phyloP scores from a whole-genome alignment of 805 yeast genomes.

The Hanseniaspora guilliermondii region DNA sequence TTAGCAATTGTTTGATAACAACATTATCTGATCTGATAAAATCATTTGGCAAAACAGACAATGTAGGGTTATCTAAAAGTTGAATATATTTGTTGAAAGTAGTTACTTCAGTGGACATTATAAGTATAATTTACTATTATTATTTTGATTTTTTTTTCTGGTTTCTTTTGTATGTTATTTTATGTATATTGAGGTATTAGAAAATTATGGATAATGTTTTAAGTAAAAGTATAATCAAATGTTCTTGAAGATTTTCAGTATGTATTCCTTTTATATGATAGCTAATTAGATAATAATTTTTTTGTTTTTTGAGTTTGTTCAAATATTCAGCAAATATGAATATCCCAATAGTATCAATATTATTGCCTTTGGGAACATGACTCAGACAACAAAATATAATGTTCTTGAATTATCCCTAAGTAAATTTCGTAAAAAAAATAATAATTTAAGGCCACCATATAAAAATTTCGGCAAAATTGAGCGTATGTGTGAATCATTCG shows the following conservation, averaged over 20 bases:
- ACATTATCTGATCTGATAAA: constrained; percentile 61
- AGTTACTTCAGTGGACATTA: constrained; percentile 12
- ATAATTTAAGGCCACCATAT: neutral
- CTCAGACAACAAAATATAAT: neutral
- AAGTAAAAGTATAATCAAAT: too few species aligned
- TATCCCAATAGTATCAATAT: neutral
- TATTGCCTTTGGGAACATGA: neutral
- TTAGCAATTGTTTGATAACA: constrained; percentile 23
- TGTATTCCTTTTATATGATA: neutral
- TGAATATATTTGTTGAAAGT: constrained; percentile 44
- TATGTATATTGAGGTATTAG: neutral
- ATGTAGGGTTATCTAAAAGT: constrained; percentile 62
- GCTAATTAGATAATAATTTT: neutral
- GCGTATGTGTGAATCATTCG: neutral
- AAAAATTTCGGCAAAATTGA: neutral
- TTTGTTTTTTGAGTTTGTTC: too few species aligned
- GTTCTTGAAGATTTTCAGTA: too few species aligned
- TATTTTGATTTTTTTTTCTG: neutral
- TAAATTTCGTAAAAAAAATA: neutral
- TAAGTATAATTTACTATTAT: neutral
- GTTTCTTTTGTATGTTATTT: neutral
- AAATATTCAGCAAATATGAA: too few species aligned
- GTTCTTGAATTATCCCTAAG: neutral
- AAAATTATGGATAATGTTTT: too few species aligned
- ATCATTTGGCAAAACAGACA: constrained; percentile 81